A percentile compares a stretch with the other conserved stretches of the same genome.
phyloP scores from a whole-genome alignment of 2,329 filamentous ascomycete species.

The Claviceps sp. region DNA sequence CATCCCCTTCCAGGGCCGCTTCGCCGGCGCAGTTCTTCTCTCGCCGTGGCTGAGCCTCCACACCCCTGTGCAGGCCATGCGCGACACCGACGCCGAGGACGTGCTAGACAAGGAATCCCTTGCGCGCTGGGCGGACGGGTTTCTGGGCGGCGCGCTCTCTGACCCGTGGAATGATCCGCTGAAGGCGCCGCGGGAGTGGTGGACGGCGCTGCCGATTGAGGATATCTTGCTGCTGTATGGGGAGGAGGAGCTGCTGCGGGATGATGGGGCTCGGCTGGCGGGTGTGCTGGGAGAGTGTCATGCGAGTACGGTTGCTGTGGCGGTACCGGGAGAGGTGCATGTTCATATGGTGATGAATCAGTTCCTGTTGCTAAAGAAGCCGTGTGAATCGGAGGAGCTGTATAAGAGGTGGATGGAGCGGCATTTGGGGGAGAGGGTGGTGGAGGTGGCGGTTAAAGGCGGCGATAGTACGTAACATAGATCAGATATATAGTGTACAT shows the following conservation, averaged over 20 bases:
- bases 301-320: not conserved
- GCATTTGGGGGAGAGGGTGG: not conserved
- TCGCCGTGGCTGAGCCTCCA: conserved; percentile 5
- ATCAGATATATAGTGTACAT: no score
- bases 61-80: not conserved
- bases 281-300: not conserved
- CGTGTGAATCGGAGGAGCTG: conserved; percentile 1
- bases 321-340: conserved; percentile 1
- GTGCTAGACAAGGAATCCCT: not conserved
- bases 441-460: not conserved
- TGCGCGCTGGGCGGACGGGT: not conserved
- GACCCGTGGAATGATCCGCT: conserved; percentile 6
- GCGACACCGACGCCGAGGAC: not conserved
- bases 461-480: no score
- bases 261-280: not conserved
- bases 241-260: conserved; percentile 3
- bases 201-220: conserved; percentile 2
- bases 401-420: conserved; percentile 3
- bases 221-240: conserved; percentile 2
- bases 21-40: conserved; percentile 3
- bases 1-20: not conserved
- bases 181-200: conserved; percentile 4
- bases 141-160: not conserved
- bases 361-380: conserved; percentile 1
- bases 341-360: conserved; percentile 5